These are phyloP conservation scores for Fusarium marasasianum DNA, from an alignment of 2,329 filamentous ascomycete genomes.

Conservation along the genomic window DNA sequence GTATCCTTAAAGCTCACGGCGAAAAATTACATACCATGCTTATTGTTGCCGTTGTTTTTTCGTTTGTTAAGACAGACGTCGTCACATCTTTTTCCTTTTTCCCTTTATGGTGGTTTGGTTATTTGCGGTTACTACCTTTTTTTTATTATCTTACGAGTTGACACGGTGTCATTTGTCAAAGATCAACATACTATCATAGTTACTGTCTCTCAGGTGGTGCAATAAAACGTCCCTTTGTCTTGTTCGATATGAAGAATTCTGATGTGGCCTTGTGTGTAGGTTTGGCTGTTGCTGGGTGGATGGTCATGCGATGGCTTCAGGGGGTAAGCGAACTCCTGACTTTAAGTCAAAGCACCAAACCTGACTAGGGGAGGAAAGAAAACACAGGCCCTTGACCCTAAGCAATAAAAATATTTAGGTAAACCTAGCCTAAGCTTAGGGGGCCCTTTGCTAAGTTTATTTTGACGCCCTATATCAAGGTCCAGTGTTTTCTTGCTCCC, in stretches of 20 bases:
- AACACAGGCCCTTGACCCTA: no score
- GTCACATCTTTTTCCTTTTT: background rate
- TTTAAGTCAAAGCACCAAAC: accelerated
- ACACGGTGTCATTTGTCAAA: conserved; percentile 9
- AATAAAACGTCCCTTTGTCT: conserved; percentile 24
- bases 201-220: conserved; percentile 7
- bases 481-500: no score
- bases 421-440: no score
- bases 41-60: conserved; percentile 21
- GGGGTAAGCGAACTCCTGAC: background rate
- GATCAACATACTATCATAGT: conserved; percentile 21
- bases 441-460: no score
- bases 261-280: background rate
- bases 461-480: no score
- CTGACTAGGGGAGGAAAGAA: no score
- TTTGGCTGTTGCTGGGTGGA: background rate
- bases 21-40: conserved; percentile 45
- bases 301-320: background rate
- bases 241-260: background rate
- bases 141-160: background rate
- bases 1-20: conserved; percentile 41
- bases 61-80: conserved; percentile 25
- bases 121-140: background rate
- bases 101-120: conserved; percentile 1
- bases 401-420: no score